These are phyloP conservation scores for Austroboletus novae-zelandiae DNA, from an alignment of 1,284 basidiomycete species.

Conservation along the genomic window DNA sequence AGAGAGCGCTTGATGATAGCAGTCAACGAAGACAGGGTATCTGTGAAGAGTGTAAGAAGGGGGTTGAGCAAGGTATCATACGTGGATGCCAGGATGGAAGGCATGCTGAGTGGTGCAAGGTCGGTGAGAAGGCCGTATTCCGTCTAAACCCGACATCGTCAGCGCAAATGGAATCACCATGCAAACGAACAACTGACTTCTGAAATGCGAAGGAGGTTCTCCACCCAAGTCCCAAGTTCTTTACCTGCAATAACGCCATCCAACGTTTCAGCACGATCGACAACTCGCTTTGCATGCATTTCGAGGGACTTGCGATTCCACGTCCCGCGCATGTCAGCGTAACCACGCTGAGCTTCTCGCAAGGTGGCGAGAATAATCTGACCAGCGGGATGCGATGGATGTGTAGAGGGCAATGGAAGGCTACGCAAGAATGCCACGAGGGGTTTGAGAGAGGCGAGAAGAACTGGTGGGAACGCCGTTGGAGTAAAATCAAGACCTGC, in stretches of 20 bases:
- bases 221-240: constrained; percentile 69
- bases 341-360: constrained; percentile 74
- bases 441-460: constrained; percentile 55
- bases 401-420: constrained; percentile 69
- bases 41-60: constrained; percentile 58
- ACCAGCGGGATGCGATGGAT: constrained; percentile 75
- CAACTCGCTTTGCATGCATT: constrained; percentile 59
- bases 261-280: constrained; percentile 63
- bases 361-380: constrained; percentile 59
- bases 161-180: background rate
- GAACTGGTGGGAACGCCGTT: constrained; percentile 50
- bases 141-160: constrained; percentile 28
- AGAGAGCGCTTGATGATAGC: constrained; percentile 76
- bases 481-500: constrained; percentile 56
- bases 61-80: constrained; percentile 63
- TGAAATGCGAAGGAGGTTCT: constrained; percentile 55
- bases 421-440: constrained; percentile 67
- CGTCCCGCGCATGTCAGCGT: constrained; percentile 77
- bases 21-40: constrained; percentile 60
- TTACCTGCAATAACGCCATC: constrained; percentile 61
- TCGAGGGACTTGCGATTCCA: constrained; percentile 75
- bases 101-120: constrained; percentile 55
- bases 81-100: constrained; percentile 48
- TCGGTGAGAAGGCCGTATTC: constrained; percentile 61
- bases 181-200: constrained; percentile 44